Evolutionary conservation across 2,329 filamentous ascomycete genomes (phyloP), one percentile per base, ranked within the genome.

Genomic region (Alternaria solani): DNA sequence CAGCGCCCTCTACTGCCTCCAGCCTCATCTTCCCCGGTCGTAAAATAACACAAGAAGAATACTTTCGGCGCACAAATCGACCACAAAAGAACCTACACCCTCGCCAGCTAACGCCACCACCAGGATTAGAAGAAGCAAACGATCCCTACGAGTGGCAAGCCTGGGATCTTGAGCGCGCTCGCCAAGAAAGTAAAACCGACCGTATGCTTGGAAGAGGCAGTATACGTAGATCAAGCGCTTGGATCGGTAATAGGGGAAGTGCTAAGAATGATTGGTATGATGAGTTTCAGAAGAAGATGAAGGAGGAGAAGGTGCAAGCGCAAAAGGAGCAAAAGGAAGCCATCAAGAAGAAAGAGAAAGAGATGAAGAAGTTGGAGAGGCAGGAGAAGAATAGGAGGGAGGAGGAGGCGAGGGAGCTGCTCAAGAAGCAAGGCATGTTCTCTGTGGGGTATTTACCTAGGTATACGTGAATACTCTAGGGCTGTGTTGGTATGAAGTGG

Each of bases 61-160:
- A 57, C 44, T 32, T 61, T 49, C 18, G 20, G 16, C 49, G 49
- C 49, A 51, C 28, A 53, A 48, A 59, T 43, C 16, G 28, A 16
- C 12, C 42, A 12, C 32, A 36, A 16, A 25, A 28, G 12, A 54
- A 38, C 28, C 28, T 44, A 8, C 55, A 53, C 9, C 46, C 30
- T 1, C 25, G 23, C 12, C 48, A 25, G 12, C 12, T 38, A 5
- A 28, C 38, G 16, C 49, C 43, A 32, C 55, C 32, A 9, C 34
- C 49, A 7, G 26, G 11, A 3, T 18, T 38, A 41, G 55, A n/a
- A n/a, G 14, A 25, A 11, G 43, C 32, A 16, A 43, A 12, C 14
- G 57, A 56, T 20, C 57, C 57, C 23, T 56, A 56, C n/a, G 32
- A 26, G 16, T 60, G 57, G 57, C n/a, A 34, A 8, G 52, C 14